Evolutionary conservation across 768 basidiomycete species (phyloP).

Genomic region (Suillus ampliporus): DNA sequence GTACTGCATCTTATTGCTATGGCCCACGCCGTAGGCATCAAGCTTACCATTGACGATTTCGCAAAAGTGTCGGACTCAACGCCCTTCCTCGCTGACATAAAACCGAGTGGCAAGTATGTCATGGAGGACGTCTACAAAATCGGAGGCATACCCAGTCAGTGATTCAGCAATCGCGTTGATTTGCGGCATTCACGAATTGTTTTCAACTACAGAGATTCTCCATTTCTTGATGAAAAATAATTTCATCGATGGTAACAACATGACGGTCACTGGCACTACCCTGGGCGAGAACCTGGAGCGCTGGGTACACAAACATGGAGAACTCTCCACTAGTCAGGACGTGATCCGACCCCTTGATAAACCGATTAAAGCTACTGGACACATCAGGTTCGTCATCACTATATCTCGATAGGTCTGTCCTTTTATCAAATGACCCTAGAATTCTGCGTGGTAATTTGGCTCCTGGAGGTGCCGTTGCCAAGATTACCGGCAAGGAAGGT

Average conservation of each 20-base stretch:
- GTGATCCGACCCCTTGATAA: constrained; percentile 87
- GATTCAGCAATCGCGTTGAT: not conserved
- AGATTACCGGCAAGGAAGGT: constrained; percentile 97
- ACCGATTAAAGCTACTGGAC: constrained; percentile 89
- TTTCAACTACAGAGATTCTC: constrained; percentile 66
- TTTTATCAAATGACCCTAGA: constrained; percentile 43
- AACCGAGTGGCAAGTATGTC: constrained; percentile 97
- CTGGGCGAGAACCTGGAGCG: constrained; percentile 91
- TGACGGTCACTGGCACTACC: constrained; percentile 90
- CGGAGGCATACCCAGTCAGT: constrained; percentile 93
- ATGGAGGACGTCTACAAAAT: constrained; percentile 98
- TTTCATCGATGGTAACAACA: constrained; percentile 86
- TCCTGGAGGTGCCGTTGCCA: constrained; percentile 94
- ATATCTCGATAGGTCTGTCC: constrained; percentile 9
- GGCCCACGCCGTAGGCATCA: constrained; percentile 93
- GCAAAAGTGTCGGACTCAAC: constrained; percentile 89
- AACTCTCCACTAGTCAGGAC: constrained; percentile 75
- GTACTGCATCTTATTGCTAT: constrained; percentile 97
- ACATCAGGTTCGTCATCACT: constrained; percentile 68
- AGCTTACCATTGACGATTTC: constrained; percentile 90
- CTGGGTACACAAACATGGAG: constrained; percentile 83
- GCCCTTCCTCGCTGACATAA: constrained; percentile 96
- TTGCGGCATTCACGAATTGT: not conserved
- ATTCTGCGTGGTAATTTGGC: constrained; percentile 93
- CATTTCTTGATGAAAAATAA: constrained; percentile 86